These are phyloP conservation scores for Candida yuanshanica DNA, from an alignment of 805 yeast species.

Conservation along the genomic window DNA sequence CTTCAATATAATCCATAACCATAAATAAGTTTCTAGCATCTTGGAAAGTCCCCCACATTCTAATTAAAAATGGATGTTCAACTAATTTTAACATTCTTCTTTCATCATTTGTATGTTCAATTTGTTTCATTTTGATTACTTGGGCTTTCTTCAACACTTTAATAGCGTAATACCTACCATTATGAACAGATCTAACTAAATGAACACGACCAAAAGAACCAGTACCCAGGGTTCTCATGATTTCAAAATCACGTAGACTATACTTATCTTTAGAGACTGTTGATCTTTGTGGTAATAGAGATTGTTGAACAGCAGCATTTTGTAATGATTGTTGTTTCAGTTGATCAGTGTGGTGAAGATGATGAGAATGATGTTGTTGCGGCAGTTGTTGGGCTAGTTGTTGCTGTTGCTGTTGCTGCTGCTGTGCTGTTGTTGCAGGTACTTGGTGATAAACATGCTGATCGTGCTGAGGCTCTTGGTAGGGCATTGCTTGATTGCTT, in stretches of 20 bases:
- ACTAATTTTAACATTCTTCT: constrained; percentile 81
- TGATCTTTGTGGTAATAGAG: constrained; percentile 23
- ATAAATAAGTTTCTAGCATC: constrained; percentile 78
- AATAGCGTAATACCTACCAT: constrained; percentile 89
- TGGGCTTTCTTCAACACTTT: constrained; percentile 83
- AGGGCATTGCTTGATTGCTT: neutral
- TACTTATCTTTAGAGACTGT: constrained; percentile 57
- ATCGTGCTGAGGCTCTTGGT: neutral
- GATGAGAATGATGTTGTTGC: too few species aligned
- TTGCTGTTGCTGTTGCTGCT: constrained; percentile 2
- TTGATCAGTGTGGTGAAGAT: too few species aligned
- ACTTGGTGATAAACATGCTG: constrained; percentile 1
- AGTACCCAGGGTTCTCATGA: constrained; percentile 86
- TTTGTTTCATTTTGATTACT: constrained; percentile 88
- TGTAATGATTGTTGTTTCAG: constrained; percentile 1
- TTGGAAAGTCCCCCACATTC: constrained; percentile 98
- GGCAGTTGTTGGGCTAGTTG: neutral
- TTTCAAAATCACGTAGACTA: constrained; percentile 70
- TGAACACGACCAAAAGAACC: constrained; percentile 96
- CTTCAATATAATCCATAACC: constrained; percentile 97
- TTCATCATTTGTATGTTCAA: constrained; percentile 94
- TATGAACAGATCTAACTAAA: constrained; percentile 80
- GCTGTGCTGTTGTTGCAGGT: neutral
- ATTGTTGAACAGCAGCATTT: constrained; percentile 13
- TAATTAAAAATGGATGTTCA: constrained; percentile 83